phyloP scores from a whole-genome alignment of 1,284 basidiomycete species.

The Ustilago bromivora region DNA sequence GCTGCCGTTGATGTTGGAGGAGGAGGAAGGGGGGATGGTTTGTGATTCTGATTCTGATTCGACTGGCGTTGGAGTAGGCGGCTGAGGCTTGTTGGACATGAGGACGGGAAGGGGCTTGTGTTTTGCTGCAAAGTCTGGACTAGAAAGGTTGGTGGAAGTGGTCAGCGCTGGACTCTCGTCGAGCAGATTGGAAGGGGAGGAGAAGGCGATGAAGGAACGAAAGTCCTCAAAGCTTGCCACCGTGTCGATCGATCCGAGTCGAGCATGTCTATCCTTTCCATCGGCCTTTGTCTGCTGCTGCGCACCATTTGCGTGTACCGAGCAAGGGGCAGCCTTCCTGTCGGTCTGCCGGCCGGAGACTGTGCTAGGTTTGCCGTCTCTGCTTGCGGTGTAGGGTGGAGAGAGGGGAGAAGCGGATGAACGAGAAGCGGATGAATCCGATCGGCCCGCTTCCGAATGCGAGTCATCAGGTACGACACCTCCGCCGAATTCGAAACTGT shows the following conservation, averaged over 20 bases:
- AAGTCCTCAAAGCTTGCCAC: constrained; percentile 46
- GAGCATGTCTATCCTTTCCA: constrained; percentile 13
- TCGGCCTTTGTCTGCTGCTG: not conserved
- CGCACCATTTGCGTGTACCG: not conserved
- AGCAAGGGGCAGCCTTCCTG: not conserved
- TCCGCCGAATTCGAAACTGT: constrained; percentile 42
- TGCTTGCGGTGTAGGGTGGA: constrained; percentile 12
- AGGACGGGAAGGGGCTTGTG: constrained; percentile 13
- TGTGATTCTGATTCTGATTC: not conserved
- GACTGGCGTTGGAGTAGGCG: constrained; percentile 15
- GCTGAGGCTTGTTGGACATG: constrained; percentile 23
- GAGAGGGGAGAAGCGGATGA: constrained; percentile 15
- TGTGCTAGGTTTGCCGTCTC: not conserved
- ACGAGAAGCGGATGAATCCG: constrained; percentile 21
- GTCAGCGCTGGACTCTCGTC: constrained; percentile 37
- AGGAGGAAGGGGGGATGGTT: not conserved
- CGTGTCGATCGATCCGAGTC: constrained; percentile 27
- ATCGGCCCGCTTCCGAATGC: constrained; percentile 19
- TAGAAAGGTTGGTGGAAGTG: constrained; percentile 33
- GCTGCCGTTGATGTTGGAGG: not conserved
- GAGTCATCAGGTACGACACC: constrained; percentile 48
- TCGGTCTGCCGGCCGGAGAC: constrained; percentile 7
- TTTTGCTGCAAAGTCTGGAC: constrained; percentile 17
- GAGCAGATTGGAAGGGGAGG: constrained; percentile 20
- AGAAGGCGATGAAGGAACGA: constrained; percentile 36